Evolutionary conservation across 164 flowering plant species (phyloP), one percentile per base, ranked within the genome.

Genomic region (Vitis amurensis): DNA sequence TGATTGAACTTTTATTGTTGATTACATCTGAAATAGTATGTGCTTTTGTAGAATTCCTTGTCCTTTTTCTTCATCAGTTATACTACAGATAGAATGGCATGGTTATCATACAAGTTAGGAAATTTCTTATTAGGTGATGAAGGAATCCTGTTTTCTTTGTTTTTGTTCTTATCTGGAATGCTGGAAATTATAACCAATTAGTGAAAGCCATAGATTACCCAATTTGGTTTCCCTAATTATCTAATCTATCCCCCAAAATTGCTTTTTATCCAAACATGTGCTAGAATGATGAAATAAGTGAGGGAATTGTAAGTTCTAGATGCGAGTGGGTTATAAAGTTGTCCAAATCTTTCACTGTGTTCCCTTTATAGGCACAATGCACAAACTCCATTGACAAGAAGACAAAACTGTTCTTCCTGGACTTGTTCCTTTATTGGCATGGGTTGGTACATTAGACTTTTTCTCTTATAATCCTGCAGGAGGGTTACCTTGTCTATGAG

Each of bases 401-500:
- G 8, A n/a, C 14, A 27, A 49, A 19, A 11, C 13, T 53, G 44
- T 14, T 23, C 23, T 1, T 53, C 31, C 16, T 64, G 57, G 2
- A 10, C 47, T 8, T 53, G 37, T 67, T 23, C 37, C 29, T 69
- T 68, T 49, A 12, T 17, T 13, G n/a, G 8, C 7, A 48, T 15
- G 17, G 19, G 8, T 29, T 31, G 14, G 13, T 23, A 17, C 17
- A 15, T 49, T 50, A 19, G 16, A 50, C 13, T 68, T 49, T n/a
- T 37, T 67, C 16, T n/a, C n/a, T 19, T 23, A 59, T 7, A 68
- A 16, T 29, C 56, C 10, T 80, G 79, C 90, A 95, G 99, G 97
- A 90, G 81, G 91, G 94, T 52, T 88, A 88, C 79, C 87, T 87
- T 29, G 93, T 95, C 53, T 93, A 93, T 72, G 99, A 96, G 82